A percentile compares a stretch with the other conserved stretches of the same genome.
Evolutionary conservation across 208 protist species (phyloP).

Genomic region (Crithidia bombi): DNA sequence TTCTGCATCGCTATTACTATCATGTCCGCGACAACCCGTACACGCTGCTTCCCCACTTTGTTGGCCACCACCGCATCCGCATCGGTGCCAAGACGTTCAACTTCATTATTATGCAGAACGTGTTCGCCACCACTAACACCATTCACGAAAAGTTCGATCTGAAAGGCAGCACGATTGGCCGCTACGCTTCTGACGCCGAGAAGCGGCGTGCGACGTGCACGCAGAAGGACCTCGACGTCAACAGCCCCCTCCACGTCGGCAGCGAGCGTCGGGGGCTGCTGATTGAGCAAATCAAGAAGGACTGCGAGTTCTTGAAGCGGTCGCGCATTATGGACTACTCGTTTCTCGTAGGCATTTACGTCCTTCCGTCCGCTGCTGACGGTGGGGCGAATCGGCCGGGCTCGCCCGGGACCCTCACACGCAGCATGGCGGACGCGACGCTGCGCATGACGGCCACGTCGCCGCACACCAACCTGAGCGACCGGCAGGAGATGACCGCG

Average conservation of each 20-base stretch:
- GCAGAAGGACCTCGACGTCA: constrained; percentile 93
- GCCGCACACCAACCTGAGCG: not conserved
- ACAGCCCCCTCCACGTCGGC: constrained; percentile 80
- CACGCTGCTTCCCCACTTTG: constrained; percentile 92
- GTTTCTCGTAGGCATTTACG: constrained; percentile 92
- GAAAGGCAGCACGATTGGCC: constrained; percentile 93
- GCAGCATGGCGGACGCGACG: constrained; percentile 15
- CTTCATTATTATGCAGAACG: constrained; percentile 95
- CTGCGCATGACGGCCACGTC: constrained; percentile 8
- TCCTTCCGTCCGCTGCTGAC: constrained; percentile 38
- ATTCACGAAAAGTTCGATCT: constrained; percentile 95
- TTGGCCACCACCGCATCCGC: constrained; percentile 83
- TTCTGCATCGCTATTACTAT: constrained; percentile 92
- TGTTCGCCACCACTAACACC: constrained; percentile 89
- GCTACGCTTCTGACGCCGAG: constrained; percentile 83
- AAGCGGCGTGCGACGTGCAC: constrained; percentile 83
- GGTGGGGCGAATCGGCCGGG: not conserved
- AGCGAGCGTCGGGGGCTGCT: constrained; percentile 61
- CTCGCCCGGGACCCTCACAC: constrained; percentile 6
- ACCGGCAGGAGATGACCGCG: constrained; percentile 2
- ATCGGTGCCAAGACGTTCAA: constrained; percentile 71
- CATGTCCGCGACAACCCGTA: constrained; percentile 89
- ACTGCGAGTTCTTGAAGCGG: constrained; percentile 88
- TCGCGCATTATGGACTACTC: constrained; percentile 95
- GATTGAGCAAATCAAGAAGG: constrained; percentile 86